Base-by-base conservation (phyloP, 2,329 filamentous ascomycete species). In the Clarireedia homoeocarpa region DNA sequence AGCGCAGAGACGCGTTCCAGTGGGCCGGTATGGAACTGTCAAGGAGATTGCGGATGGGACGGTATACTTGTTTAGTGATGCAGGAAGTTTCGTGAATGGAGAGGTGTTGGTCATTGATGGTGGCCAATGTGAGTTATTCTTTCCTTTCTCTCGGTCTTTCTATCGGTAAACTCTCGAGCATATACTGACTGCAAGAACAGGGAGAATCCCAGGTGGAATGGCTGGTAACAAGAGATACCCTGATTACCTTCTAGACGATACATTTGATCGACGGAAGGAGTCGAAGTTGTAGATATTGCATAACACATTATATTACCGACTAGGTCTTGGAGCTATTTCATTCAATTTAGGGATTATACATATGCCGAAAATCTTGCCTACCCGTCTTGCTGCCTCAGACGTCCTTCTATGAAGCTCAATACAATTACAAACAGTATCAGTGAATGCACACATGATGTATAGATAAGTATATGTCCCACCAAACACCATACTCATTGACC, bases 11-110 rank as follows among this genome's bases (percentile, higher is more conserved):
- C 67, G 70, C 7, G 79, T 95, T 39, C 94, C 94, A 0, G 73
- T 85, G 2, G 90, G 90, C 1, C 79, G 91, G 56, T 83, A 84
- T 71, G 94, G 92, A 6, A 81, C 81, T 0, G 83, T 95, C 26
- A 87, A 86, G 62, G 92, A 99, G 67, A 91, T 99, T 66, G 88
- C 91, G 0, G 92, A 99, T 71, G 89, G 92, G 1, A 96, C 92
- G 0, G 82, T 97, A 0, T 99, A 85, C 66, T 71, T 97, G 55
- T 94, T 96, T 68, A 88, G 87, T 47, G 88, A 95, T 47, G 84
- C 89, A 0, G 92, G 86, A 0, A 90, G 86, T 69, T 96, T 88
- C 70, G 83, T 97, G 48, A 96, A 88, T 63, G 94, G 91, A 1
- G 85, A 90, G 62, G 81, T 83, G 3, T 73, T 96, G 38, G 88